phyloP scores from a whole-genome alignment of 257 asterid species.

The Fraxinus cuspidata region DNA sequence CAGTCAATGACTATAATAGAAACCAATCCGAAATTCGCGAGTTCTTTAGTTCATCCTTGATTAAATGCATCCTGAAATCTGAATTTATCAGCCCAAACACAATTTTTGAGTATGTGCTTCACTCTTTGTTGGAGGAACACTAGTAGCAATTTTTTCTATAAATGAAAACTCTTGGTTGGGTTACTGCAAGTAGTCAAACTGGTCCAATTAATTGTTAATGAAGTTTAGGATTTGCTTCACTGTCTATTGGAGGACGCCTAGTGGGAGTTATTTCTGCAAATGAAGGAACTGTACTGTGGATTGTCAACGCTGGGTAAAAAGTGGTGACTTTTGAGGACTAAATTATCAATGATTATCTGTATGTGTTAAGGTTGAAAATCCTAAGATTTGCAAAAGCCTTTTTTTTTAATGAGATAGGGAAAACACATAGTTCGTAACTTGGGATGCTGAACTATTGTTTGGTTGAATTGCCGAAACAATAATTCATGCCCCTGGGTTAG shows the following conservation, averaged over 20 bases:
- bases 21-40: neutral
- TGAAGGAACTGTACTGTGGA: neutral
- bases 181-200: neutral
- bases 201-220: neutral
- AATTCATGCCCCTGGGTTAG: neutral
- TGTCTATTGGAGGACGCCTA: neutral
- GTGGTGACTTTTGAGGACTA: neutral
- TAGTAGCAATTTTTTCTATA: neutral
- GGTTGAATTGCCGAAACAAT: neutral
- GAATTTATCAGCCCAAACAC: neutral
- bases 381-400: neutral
- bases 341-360: neutral
- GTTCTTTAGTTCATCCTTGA: neutral
- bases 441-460: neutral
- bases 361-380: neutral
- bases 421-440: too few species aligned
- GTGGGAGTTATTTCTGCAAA: neutral
- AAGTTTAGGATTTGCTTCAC: neutral
- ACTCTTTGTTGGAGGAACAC: neutral
- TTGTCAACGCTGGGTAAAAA: neutral
- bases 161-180: neutral
- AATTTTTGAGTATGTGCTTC: neutral
- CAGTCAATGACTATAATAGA: neutral
- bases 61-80: neutral
- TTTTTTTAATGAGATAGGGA: neutral